Evolutionary conservation across 2,329 filamentous ascomycete genomes (phyloP).

Genomic region (Scleromitrula shiraiana): DNA sequence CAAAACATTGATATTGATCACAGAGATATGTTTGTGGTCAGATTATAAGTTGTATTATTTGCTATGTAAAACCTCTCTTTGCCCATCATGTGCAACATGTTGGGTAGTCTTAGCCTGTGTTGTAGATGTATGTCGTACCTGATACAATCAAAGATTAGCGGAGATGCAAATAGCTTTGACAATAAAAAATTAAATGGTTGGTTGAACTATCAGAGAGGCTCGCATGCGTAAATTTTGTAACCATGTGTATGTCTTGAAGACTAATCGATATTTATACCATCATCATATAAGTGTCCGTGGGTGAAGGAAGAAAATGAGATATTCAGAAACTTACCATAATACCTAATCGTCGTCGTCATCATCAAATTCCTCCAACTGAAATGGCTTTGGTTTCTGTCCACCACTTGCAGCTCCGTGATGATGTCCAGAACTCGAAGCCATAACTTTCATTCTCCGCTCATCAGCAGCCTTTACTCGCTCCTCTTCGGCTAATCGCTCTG

Average conservation of each 20-base stretch:
- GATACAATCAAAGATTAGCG: not conserved
- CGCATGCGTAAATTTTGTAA: conserved; percentile 71
- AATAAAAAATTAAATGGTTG: not conserved
- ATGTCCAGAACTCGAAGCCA: not conserved
- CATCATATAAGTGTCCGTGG: conserved; percentile 44
- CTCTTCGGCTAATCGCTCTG: conserved; percentile 29
- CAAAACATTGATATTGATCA: too few species aligned
- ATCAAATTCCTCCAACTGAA: conserved; percentile 35
- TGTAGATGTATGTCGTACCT: too few species aligned
- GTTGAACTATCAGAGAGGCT: conserved; percentile 57
- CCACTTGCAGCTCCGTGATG: conserved; percentile 11
- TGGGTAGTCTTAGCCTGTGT: too few species aligned
- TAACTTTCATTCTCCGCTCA: too few species aligned
- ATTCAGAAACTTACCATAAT: not conserved
- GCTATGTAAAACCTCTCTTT: too few species aligned
- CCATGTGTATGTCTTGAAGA: conserved; percentile 96
- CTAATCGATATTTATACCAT: conserved; percentile 83
- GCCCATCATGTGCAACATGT: too few species aligned
- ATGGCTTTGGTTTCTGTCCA: conserved; percentile 31
- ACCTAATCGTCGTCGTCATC: conserved; percentile 30
- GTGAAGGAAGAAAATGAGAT: not conserved
- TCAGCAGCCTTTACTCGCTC: too few species aligned
- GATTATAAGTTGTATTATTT: too few species aligned
- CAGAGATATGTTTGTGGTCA: too few species aligned
- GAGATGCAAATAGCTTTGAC: not conserved